Evolutionary conservation across 1,284 basidiomycete species (phyloP).

Genomic region (Ceratobasidium sp.): DNA sequence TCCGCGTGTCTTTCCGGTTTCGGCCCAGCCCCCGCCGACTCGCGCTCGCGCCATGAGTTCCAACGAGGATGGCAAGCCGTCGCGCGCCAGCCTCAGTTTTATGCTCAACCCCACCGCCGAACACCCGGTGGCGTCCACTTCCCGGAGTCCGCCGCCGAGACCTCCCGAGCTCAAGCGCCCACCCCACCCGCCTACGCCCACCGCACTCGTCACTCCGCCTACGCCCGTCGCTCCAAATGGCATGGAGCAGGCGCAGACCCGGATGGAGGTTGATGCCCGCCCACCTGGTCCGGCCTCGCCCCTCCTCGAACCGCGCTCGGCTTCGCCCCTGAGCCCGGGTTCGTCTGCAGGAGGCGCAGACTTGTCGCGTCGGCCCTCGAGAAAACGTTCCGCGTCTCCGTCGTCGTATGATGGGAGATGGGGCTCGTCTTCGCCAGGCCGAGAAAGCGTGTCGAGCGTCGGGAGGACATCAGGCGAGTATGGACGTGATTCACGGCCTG

Average conservation of each 20-base stretch:
- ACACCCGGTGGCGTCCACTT: constrained; percentile 16
- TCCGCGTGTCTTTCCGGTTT: constrained; percentile 10
- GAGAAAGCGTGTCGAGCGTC: constrained; percentile 30
- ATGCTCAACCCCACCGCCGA: constrained; percentile 26
- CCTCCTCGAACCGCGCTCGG: not conserved
- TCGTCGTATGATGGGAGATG: not conserved
- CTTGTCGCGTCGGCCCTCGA: constrained; percentile 16
- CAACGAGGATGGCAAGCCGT: constrained; percentile 20
- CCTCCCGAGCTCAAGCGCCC: constrained; percentile 12
- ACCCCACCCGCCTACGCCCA: not conserved
- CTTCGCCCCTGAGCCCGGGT: constrained; percentile 20
- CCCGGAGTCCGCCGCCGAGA: constrained; percentile 10
- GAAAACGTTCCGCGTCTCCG: constrained; percentile 34
- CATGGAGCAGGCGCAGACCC: constrained; percentile 10
- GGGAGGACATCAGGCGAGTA: not conserved
- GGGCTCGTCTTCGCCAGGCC: constrained; percentile 21
- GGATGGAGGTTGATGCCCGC: constrained; percentile 10
- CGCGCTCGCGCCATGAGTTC: not conserved
- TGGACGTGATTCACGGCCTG: not conserved
- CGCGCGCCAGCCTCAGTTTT: constrained; percentile 36
- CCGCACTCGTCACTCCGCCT: constrained; percentile 34
- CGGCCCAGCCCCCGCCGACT: not conserved
- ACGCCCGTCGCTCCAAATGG: constrained; percentile 24
- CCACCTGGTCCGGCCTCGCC: not conserved
- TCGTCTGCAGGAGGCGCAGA: constrained; percentile 10